Evolutionary conservation across 2,329 filamentous ascomycete genomes (phyloP).

Genomic region (Neopestalotiopsis rosae): DNA sequence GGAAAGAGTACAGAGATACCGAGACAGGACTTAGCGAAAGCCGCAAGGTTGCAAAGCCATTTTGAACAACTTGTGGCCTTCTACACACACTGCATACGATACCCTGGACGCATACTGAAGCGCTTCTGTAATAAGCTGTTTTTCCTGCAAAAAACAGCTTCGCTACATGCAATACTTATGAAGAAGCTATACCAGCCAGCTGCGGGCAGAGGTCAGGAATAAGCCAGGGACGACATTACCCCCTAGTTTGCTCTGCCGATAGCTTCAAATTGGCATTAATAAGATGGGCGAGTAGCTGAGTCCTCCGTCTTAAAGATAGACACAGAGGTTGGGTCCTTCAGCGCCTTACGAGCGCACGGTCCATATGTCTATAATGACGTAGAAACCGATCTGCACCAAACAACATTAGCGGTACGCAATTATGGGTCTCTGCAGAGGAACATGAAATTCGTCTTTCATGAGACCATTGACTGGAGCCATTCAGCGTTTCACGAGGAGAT

Average conservation of each 20-base stretch:
- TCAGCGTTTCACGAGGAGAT: background rate
- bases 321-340: background rate
- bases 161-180: background rate
- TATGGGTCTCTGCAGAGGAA: background rate
- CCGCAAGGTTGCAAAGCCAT: conserved; percentile 94
- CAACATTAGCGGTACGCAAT: background rate
- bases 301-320: background rate
- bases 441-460: background rate
- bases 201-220: background rate
- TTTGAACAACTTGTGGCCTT: conserved; percentile 53
- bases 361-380: background rate
- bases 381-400: background rate
- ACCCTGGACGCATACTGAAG: background rate
- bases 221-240: background rate
- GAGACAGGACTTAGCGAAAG: conserved; percentile 77
- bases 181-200: too few relatives aligned
- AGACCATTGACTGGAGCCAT: background rate
- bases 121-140: background rate
- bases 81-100: background rate
- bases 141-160: background rate
- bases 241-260: too few relatives aligned
- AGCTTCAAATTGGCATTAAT: background rate
- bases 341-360: background rate
- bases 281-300: background rate
- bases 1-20: conserved; percentile 91